Percentiles rank a stretch among this genome's conserved stretches.
These are phyloP conservation scores for Agaricus sinodeliciosus DNA, from an alignment of 768 basidiomycete species.

Conservation along the genomic window DNA sequence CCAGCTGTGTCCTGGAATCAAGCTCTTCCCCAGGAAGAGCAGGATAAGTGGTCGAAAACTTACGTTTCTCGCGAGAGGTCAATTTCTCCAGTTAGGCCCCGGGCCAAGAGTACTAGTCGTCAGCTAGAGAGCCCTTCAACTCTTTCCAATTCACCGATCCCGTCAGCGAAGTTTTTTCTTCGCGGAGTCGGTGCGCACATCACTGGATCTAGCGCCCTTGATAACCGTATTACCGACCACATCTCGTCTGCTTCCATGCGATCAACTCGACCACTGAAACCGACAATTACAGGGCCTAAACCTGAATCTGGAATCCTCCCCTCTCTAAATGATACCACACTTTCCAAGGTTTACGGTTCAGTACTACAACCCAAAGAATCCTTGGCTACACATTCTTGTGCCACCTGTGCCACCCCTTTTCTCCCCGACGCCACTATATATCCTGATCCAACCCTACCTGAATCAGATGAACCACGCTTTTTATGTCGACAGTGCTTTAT, in stretches of 20 bases:
- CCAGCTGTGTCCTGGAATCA: conserved; percentile 66
- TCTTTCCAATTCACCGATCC: conserved; percentile 12
- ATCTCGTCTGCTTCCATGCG: conserved; percentile 46
- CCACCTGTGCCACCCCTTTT: conserved; percentile 56
- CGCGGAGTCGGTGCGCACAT: conserved; percentile 29
- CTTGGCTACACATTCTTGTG: conserved; percentile 63
- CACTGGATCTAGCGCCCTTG: conserved; percentile 28
- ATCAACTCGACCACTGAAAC: conserved; percentile 41
- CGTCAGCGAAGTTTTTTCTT: conserved; percentile 42
- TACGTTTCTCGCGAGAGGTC: conserved; percentile 53
- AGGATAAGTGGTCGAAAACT: conserved; percentile 78
- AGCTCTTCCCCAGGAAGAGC: conserved; percentile 29
- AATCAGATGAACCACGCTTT: conserved; percentile 42
- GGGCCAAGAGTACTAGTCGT: conserved; percentile 10
- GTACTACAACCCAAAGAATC: conserved; percentile 75
- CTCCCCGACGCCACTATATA: conserved; percentile 84
- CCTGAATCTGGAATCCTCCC: conserved; percentile 58
- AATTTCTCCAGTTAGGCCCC: conserved; percentile 31
- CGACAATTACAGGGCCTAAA: conserved; percentile 41
- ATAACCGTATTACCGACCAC: conserved; percentile 48
- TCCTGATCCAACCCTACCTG: conserved; percentile 51
- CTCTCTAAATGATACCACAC: conserved; percentile 48
- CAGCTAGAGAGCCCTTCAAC: conserved; percentile 14
- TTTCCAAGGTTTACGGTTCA: conserved; percentile 82
- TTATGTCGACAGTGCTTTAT: conserved; percentile 72